Conservation (phyloP, 2,329 filamentous ascomycete species). For the Alternaria brassicicola region DNA sequence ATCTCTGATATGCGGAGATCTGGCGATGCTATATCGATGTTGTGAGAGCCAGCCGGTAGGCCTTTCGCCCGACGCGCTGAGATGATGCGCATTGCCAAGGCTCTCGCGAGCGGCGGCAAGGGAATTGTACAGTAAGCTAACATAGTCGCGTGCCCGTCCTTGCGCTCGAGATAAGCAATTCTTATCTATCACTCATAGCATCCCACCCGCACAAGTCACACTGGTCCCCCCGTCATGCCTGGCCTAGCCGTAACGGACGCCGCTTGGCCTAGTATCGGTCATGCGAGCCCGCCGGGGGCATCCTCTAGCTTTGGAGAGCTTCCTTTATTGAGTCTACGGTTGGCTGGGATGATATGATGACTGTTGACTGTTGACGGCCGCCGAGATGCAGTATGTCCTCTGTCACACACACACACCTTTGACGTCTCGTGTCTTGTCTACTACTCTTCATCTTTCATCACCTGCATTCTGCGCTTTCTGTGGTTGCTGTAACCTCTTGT, state of each 20-base stretch:
- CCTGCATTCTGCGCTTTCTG: constrained; percentile 1
- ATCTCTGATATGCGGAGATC: constrained; percentile 1
- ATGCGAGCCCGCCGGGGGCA: constrained; percentile 33
- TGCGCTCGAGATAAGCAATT: constrained; percentile 17
- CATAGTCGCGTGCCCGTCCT: constrained; percentile 7
- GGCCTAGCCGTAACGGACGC: constrained; percentile 23
- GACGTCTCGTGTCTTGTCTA: constrained; percentile 6
- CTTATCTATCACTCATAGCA: constrained; percentile 26
- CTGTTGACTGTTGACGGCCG: constrained; percentile 21
- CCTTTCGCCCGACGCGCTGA: not conserved
- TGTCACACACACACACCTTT: not conserved
- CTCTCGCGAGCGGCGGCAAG: constrained; percentile 31
- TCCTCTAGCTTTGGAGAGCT: constrained; percentile 22
- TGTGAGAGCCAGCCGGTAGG: constrained; percentile 2
- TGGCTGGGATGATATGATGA: constrained; percentile 23
- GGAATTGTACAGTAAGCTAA: constrained; percentile 4
- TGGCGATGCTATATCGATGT: not conserved
- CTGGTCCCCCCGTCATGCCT: constrained; percentile 17
- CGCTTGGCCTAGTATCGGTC: constrained; percentile 27
- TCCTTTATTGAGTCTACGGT: constrained; percentile 13
- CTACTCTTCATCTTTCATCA: constrained; percentile 2
- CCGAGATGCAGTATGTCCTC: constrained; percentile 2
- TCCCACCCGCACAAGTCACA: constrained; percentile 25
- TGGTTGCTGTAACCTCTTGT: constrained; percentile 2
- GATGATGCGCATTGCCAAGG: constrained; percentile 22